Evolutionary conservation across 805 yeast species (phyloP), one percentile per base, ranked within the genome.

Genomic region (Metschnikowia lunata): DNA sequence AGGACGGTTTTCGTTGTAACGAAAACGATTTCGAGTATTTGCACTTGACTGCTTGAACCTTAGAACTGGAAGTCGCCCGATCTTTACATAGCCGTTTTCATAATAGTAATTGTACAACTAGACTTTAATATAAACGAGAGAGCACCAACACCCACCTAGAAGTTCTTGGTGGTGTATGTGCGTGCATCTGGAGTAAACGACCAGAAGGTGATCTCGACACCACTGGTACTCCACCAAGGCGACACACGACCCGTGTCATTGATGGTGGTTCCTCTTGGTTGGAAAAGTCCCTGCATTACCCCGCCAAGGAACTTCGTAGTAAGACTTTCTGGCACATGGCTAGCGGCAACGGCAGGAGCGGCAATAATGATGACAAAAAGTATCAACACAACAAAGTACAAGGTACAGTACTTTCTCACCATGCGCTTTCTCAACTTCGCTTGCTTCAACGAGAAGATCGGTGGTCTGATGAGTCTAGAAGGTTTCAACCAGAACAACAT

Each of bases 401-500:
- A 74, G 9, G 86, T 68, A 51, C 95, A 82, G 76, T 93, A 93
- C 71, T 88, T 89, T 70, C 86, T 83, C 31, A 93, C 96, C 95
- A 93, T 91, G 75, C 99, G 84, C 85, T 85, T 88, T 66, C 99
- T 85, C 68, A 90, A 82, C 72, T 88, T 84, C 46, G 95, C 91
- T 75, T 93, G 98, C 73, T 93, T 93, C 72, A 91, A 75, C 14
- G 98, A 88, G 73, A 88, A 90, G 64, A 93, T 89, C 59, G 99
- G 98, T 50, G 97, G 97, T 71, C 98, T 86, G 62, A 93, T 90
- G 74, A 89, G 96, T 72, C 95, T 84, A 51, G 93, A 69, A 46
- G 99, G 99, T 66, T 88, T 87, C 72, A 95, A 84, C 99, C 99
- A 93, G 84, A 93, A 93, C 70, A 93, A 76, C 95, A 91, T 85